These are phyloP conservation scores for Chlamydomonas applanata DNA, from an alignment of 139 green algal species.

Conservation along the genomic window DNA sequence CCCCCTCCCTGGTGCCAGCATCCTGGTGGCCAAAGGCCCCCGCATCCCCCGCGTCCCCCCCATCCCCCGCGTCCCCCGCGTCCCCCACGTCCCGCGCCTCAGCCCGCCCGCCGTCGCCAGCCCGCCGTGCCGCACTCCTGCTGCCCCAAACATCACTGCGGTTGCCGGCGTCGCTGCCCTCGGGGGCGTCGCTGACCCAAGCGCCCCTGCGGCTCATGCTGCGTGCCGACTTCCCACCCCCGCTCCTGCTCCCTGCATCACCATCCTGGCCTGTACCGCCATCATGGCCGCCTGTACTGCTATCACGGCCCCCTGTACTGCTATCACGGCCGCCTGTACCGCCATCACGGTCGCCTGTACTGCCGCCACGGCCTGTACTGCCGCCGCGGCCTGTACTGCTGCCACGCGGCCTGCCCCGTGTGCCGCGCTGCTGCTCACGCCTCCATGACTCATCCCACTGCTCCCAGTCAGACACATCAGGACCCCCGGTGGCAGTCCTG, in stretches of 20 bases:
- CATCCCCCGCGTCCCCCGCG: background rate
- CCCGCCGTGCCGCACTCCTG: no score
- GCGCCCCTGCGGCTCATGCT: constrained; percentile 12
- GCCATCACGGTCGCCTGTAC: background rate
- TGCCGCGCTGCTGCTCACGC: no score
- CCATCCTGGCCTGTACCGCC: background rate
- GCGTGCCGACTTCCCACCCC: background rate
- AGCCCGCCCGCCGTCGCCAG: background rate
- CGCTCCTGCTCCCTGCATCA: background rate
- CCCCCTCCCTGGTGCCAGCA: background rate
- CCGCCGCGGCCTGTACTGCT: no score
- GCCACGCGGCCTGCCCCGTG: no score
- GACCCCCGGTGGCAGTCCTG: no score
- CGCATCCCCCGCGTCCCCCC: background rate
- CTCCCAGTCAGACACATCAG: constrained; percentile 1
- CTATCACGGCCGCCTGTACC: background rate
- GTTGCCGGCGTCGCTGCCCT: background rate
- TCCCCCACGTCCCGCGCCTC: background rate
- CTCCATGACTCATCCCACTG: background rate
- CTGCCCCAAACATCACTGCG: background rate
- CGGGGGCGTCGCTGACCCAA: background rate
- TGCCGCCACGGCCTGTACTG: background rate
- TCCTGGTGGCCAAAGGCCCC: background rate
- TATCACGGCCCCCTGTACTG: background rate
- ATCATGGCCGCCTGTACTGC: background rate